Evolutionary conservation across 75 land plant species (phyloP).

Genomic region (Selaginella moellendorffii): DNA sequence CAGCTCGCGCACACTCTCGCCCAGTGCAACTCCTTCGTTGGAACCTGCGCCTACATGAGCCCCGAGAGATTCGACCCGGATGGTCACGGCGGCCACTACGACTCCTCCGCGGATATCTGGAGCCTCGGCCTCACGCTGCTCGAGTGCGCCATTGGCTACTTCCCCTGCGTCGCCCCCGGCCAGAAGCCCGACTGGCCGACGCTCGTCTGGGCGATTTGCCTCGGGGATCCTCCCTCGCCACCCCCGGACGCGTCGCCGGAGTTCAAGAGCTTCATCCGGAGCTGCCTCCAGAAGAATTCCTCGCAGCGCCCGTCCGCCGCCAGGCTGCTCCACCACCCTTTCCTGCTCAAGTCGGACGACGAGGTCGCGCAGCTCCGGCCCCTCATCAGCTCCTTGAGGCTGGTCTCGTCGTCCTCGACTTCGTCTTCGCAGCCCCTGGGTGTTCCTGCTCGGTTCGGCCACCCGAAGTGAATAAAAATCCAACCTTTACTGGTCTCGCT

Average conservation of each 20-base stretch:
- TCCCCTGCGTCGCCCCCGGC: constrained; percentile 42
- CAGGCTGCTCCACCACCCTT: constrained; percentile 36
- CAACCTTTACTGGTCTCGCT: no score
- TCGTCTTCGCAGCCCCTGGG: no score
- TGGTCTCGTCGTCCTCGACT: no score
- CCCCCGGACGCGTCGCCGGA: constrained; percentile 43
- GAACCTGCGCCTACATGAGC: constrained; percentile 81
- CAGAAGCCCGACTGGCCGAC: constrained; percentile 77
- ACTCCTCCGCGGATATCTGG: constrained; percentile 69
- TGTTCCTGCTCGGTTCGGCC: no score
- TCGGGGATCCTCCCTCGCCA: constrained; percentile 43
- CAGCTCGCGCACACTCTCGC: constrained; percentile 38
- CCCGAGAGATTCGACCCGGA: constrained; percentile 75
- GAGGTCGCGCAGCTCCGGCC: no score
- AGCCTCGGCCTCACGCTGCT: constrained; percentile 56
- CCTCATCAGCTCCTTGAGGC: no score
- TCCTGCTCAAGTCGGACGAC: constrained; percentile 12
- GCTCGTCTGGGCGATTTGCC: constrained; percentile 60
- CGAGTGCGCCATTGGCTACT: constrained; percentile 53
- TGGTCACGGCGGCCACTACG: constrained; percentile 46
- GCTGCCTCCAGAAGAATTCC: constrained; percentile 54
- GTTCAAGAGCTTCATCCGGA: constrained; percentile 36
- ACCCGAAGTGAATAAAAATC: no score
- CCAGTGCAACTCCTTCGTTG: constrained; percentile 55
- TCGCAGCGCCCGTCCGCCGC: constrained; percentile 30